Percentiles rank a stretch among this genome's conserved stretches.
Conservation (phyloP, 495 filamentous ascomycete genomes). For the Penicillium simplicissimum region DNA sequence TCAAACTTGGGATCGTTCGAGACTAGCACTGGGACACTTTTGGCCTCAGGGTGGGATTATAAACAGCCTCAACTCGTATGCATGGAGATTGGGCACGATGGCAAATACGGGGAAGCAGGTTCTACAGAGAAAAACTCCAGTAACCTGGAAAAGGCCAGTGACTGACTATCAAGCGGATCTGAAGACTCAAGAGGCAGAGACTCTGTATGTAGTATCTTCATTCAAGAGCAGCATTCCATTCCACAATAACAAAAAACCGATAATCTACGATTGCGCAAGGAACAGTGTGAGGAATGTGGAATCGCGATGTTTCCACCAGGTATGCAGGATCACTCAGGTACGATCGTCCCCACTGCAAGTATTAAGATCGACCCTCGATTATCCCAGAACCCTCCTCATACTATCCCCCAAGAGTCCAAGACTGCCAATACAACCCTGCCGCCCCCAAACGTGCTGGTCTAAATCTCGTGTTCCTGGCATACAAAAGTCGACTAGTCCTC, state of each 20-base stretch:
- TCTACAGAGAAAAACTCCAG: background rate
- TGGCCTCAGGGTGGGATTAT: constrained; percentile 4
- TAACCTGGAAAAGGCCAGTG: background rate
- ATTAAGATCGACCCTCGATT: background rate
- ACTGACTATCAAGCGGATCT: background rate
- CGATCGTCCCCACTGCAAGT: background rate
- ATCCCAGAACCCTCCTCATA: background rate
- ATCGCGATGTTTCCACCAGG: background rate
- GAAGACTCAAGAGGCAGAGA: no score
- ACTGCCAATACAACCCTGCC: background rate
- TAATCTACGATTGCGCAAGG: background rate
- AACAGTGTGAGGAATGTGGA: background rate
- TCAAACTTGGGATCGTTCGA: background rate
- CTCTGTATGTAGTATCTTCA: no score
- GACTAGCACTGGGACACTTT: background rate
- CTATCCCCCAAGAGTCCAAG: background rate
- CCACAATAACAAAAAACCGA: no score
- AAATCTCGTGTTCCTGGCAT: constrained; percentile 2
- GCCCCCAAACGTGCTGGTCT: background rate
- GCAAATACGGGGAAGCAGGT: background rate
- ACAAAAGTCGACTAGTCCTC: background rate
- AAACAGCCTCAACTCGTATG: constrained; percentile 2
- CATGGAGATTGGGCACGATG: background rate
- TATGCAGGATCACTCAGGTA: background rate
- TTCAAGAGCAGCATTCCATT: no score